phyloP scores from a whole-genome alignment of 768 basidiomycete genomes.

The Tylopilus balloui region DNA sequence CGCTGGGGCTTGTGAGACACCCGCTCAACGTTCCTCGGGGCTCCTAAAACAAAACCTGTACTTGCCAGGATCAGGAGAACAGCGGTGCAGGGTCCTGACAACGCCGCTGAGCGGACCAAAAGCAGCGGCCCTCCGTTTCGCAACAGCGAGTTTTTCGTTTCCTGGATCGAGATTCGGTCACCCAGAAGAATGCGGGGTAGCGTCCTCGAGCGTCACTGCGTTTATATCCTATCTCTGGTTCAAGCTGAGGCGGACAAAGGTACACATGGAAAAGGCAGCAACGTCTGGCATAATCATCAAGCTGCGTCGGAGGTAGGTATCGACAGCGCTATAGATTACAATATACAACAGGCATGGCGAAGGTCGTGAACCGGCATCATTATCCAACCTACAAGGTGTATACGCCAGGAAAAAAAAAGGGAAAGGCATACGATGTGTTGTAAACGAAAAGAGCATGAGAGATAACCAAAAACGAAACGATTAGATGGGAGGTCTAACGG shows the following conservation, averaged over 20 bases:
- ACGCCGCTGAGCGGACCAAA: slow-evolving; percentile 29
- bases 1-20: slow-evolving; percentile 6
- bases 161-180: slow-evolving; percentile 30
- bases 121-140: slow-evolving; percentile 29
- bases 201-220: background rate
- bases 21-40: slow-evolving; percentile 10
- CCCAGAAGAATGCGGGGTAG: slow-evolving; percentile 24
- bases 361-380: slow-evolving; percentile 19
- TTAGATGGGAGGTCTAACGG: slow-evolving; percentile 14
- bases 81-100: slow-evolving; percentile 23
- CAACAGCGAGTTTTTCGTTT: slow-evolving; percentile 23
- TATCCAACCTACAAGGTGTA: slow-evolving; percentile 28
- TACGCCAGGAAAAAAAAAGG: slow-evolving; percentile 9
- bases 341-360: slow-evolving; percentile 23
- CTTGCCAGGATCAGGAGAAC: slow-evolving; percentile 8
- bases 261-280: slow-evolving; percentile 16
- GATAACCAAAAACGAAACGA: slow-evolving; percentile 16
- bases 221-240: background rate
- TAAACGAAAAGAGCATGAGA: slow-evolving; percentile 12
- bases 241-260: background rate
- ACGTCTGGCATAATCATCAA: slow-evolving; percentile 18
- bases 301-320: slow-evolving; percentile 27
- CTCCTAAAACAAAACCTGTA: slow-evolving; percentile 5
- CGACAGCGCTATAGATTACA: slow-evolving; percentile 28
- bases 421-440: slow-evolving; percentile 15